Conservation (phyloP, 306 rosid genomes). For the Psophocarpus tetragonolobus region DNA sequence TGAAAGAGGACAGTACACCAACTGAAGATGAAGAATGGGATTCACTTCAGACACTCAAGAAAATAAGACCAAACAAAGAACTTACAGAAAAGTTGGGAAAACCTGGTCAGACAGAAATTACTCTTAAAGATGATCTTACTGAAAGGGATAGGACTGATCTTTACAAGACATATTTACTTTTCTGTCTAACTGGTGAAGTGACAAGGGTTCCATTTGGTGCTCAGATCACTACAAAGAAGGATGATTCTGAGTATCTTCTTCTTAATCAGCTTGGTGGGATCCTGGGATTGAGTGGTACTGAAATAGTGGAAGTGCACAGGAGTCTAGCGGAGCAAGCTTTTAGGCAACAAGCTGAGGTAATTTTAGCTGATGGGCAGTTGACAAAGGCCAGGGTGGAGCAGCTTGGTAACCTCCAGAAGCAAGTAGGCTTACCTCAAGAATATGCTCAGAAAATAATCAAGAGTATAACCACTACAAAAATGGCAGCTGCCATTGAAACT, state of each 20-base stretch:
- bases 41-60: conserved; percentile 71
- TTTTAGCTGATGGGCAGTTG: conserved; percentile 96
- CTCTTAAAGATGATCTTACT: conserved; percentile 87
- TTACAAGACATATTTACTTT: conserved; percentile 84
- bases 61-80: conserved; percentile 68
- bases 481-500: conserved; percentile 92
- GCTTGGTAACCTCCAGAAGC: conserved; percentile 76
- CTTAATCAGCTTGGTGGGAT: conserved; percentile 89
- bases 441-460: conserved; percentile 94
- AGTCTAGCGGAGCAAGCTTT: conserved; percentile 90
- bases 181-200: conserved; percentile 87
- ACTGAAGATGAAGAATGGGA: conserved; percentile 77
- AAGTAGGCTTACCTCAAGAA: conserved; percentile 85
- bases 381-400: conserved; percentile 87
- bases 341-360: conserved; percentile 92
- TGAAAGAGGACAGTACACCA: conserved; percentile 43
- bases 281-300: conserved; percentile 75
- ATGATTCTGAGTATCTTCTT: conserved; percentile 77
- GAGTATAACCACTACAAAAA: conserved; percentile 90
- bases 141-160: conserved; percentile 87
- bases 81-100: conserved; percentile 71
- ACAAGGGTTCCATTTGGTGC: conserved; percentile 79
- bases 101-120: conserved; percentile 93
- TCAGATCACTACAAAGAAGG: conserved; percentile 77
- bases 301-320: conserved; percentile 85